Evolutionary conservation across 306 rosid species (phyloP).

Genomic region (Biancaea sappan): DNA sequence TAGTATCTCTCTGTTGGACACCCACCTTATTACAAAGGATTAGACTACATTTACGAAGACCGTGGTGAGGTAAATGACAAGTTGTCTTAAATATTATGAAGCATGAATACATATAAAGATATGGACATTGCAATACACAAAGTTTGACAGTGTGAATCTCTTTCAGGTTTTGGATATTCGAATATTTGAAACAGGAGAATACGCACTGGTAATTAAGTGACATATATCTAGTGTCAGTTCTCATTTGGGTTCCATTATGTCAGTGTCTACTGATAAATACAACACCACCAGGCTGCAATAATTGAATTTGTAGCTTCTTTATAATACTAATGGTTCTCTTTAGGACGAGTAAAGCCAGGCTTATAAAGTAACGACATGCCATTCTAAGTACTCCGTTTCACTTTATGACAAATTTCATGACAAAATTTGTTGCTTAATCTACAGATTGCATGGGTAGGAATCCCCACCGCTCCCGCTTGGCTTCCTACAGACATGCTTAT

Average conservation of each 20-base stretch:
- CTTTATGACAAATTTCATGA: slow-evolving; percentile 16
- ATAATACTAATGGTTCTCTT: neutral
- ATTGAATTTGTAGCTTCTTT: neutral
- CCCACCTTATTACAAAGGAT: slow-evolving; percentile 93
- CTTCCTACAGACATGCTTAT: slow-evolving; percentile 95
- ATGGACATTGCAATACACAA: no score
- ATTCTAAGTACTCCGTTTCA: neutral
- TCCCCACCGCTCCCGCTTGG: slow-evolving; percentile 99
- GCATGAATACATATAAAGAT: neutral
- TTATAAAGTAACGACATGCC: slow-evolving; percentile 20
- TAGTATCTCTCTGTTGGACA: slow-evolving; percentile 98
- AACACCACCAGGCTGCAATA: neutral
- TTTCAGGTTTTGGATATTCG: slow-evolving; percentile 83
- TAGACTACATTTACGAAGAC: slow-evolving; percentile 94
- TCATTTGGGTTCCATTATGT: neutral
- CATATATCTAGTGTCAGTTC: neutral
- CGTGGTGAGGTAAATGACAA: slow-evolving; percentile 81
- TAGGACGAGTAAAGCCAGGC: slow-evolving; percentile 6
- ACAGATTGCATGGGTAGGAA: slow-evolving; percentile 92
- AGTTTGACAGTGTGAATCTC: no score
- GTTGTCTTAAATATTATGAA: neutral
- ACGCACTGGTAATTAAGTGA: slow-evolving; percentile 87
- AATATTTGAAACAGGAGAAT: slow-evolving; percentile 85
- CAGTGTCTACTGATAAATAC: neutral
- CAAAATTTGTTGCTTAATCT: slow-evolving; percentile 3